These are phyloP conservation scores for Claviceps sorghi DNA, from an alignment of 2,329 filamentous ascomycete genomes.

Conservation along the genomic window DNA sequence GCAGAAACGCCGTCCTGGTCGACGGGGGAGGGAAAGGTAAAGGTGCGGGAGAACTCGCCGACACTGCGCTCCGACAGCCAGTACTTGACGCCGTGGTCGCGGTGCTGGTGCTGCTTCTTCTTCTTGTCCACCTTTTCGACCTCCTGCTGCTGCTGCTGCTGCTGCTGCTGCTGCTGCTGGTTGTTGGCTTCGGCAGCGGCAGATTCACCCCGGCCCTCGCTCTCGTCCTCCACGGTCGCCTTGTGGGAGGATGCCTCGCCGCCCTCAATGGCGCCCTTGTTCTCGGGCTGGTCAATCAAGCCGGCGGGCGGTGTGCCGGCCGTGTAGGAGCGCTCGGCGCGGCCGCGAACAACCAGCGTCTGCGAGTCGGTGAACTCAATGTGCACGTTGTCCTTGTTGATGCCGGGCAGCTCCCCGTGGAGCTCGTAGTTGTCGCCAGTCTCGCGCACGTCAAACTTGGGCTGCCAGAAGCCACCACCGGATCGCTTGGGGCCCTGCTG, in stretches of 20 bases:
- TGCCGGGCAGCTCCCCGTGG: constrained; percentile 60
- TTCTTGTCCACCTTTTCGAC: constrained; percentile 16
- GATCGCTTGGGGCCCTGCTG: constrained; percentile 7
- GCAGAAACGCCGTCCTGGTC: constrained; percentile 45
- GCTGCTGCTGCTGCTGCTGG: background rate
- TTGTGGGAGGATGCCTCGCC: constrained; percentile 25
- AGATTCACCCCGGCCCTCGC: constrained; percentile 9
- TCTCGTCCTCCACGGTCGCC: constrained; percentile 46
- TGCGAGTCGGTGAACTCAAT: constrained; percentile 63
- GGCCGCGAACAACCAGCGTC: constrained; percentile 53
- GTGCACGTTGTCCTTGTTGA: constrained; percentile 54
- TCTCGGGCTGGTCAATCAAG: constrained; percentile 24
- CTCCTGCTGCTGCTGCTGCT: constrained; percentile 6
- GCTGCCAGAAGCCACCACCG: constrained; percentile 38
- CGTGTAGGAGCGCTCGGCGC: constrained; percentile 43
- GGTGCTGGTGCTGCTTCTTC: constrained; percentile 5
- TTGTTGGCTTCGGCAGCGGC: constrained; percentile 7
- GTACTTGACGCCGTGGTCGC: constrained; percentile 35
- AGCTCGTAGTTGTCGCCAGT: constrained; percentile 51
- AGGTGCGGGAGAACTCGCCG: constrained; percentile 50
- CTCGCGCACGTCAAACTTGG: constrained; percentile 61
- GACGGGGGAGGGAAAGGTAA: constrained; percentile 48
- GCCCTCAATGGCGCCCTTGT: constrained; percentile 22
- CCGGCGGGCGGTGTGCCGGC: constrained; percentile 31
- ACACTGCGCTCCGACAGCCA: constrained; percentile 51